A percentile compares a stretch with the other conserved stretches of the same genome.
Evolutionary conservation across 108 stramenopile species (phyloP).

Genomic region (Aurantiochytrium sp.): DNA sequence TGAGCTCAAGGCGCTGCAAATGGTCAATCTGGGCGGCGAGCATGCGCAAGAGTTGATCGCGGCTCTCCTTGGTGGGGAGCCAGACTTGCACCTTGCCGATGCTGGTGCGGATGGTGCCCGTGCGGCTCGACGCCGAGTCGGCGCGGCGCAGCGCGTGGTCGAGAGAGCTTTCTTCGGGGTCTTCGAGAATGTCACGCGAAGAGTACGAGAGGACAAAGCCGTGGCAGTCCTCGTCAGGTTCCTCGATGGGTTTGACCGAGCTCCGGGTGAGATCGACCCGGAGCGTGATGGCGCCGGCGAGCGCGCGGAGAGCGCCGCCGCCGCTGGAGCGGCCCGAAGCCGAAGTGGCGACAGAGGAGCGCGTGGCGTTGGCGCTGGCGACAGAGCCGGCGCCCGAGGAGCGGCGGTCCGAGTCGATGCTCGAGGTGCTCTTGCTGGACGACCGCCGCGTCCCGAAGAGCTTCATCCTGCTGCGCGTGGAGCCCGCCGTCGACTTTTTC

Average conservation of each 20-base stretch:
- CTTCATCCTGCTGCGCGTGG: background rate
- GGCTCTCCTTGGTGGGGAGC: background rate
- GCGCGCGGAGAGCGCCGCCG: background rate
- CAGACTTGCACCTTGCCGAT: background rate
- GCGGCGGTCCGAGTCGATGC: background rate
- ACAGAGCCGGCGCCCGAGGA: background rate
- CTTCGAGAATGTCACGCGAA: background rate
- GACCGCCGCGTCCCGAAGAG: background rate
- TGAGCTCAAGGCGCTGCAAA: background rate
- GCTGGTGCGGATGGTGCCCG: background rate
- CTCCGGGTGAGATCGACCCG: background rate
- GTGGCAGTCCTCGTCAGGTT: background rate
- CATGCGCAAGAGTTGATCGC: background rate
- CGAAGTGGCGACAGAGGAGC: background rate
- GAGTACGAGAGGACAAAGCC: background rate
- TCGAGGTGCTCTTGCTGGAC: background rate
- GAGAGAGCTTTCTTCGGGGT: no score
- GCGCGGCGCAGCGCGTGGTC: background rate
- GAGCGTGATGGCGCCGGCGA: background rate
- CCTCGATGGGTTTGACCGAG: background rate
- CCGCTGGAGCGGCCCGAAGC: background rate
- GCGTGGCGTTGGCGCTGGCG: background rate
- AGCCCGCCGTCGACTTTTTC: background rate
- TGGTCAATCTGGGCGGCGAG: background rate
- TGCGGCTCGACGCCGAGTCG: background rate